Base-by-base conservation (phyloP, 1,139 yeast species). In the Blastobotrys apis region DNA sequence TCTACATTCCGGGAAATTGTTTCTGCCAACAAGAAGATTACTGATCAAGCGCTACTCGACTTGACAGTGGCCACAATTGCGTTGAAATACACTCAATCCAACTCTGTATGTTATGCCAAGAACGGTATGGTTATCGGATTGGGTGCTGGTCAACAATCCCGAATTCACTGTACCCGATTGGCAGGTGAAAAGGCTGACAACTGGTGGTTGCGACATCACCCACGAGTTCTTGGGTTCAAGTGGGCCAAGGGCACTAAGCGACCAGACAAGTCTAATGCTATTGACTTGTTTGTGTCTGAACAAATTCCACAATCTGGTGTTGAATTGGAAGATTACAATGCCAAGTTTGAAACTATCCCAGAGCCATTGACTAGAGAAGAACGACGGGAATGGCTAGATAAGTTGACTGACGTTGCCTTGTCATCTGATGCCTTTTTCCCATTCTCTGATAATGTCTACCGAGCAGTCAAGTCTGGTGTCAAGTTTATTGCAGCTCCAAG, bases 141-240 rank as follows among this genome's bases (percentile, higher is more conserved):
- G 60, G 98, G 98, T 62, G 98, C 98, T 49, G 98, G 98, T 58
- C 98, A 92, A 75, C 98, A 92, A 74, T 87, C 97, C 43, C 84
- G 98, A 74, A 92, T 92, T 63, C 98, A 92, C 75, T 92, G 98
- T 74, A 92, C 98, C 46, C 83, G 98, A 73, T 78, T 92, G 59
- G 98, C 98, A 43, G 98, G 98, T 65, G 98, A 92, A 63, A 92
- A 92, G 76, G 97, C 97, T 54, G 97, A 92, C 69, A 88, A 87
- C 77, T 92, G 97, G 97, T 92, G 98, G 98, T 77, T 92, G 64
- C 84, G 98, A 75, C 97, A 92, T 69, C 97, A 92, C 68, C 97
- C 97, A 58, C 80, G 75, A 65, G 98, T 92, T 17, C 73, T 92
- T 48, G 94, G 74, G 20, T 84, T 92, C 78, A 79, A 90, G 73